Base-by-base conservation (phyloP, 2,329 filamentous ascomycete species). In the Trichoderma gracile region DNA sequence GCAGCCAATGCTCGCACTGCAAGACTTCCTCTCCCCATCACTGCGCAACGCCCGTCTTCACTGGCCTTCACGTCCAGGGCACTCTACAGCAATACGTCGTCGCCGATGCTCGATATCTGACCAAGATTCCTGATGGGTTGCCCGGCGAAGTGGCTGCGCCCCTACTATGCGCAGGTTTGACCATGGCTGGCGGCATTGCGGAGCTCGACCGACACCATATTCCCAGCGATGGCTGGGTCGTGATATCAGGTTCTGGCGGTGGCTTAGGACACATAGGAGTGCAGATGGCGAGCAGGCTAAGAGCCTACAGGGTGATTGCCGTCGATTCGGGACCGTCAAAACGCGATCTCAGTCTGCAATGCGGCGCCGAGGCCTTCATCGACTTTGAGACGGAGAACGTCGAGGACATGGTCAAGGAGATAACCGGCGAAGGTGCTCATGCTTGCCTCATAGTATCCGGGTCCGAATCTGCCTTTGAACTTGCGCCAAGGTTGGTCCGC, bases 21-120 rank as follows among this genome's bases (percentile, higher is more conserved):
- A 67, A 68, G 77, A 76, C 1, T 72, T 74, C 59, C 27, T 52
- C 23, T 23, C 2, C 67, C 1, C 80, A 80, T 19, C 78, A 80
- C 40, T 81, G 79, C 21, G 70, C 72, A 0, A 73, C 73, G 8
- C 79, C 80, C 50, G 58, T 75, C n/a, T 79, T 80, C 62, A 79
- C 79, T 0, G 76, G 79, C 2, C 70, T 75, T 1, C 74, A 73
- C n/a, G 72, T 74, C 0, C 73, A 75, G 0, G 75, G 75, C 0
- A 75, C 75, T 0, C 19, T 77, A 0, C 74, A 77, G 40, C 67
- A 74, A 14, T 76, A 74, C 15, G 68, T 72, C 14, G 59, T 77
- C 0, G 74, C 74, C 0, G 72, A 75, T 25, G 66, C 71, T 0
- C 64, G 71, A 10, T 74, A 74, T 2, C 49, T 76, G 0, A 75